Base-by-base conservation (phyloP, 345 rosid species). In the Erodium maritimum region DNA sequence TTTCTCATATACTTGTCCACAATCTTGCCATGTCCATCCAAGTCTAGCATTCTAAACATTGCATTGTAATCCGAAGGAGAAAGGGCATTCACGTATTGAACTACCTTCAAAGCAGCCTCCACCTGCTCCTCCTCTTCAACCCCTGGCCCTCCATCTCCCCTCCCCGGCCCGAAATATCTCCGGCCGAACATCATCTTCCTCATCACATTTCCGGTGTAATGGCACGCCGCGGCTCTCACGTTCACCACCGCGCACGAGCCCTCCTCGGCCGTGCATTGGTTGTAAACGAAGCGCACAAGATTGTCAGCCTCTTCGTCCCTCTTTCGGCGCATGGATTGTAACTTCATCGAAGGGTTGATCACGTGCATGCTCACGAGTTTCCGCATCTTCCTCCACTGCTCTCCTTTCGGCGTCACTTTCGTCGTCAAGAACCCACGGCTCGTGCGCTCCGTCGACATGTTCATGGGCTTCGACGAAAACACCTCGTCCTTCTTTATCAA, bases 11-110 rank as follows among this genome's bases (percentile, higher is more conserved):
- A 73, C 4, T 62, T 45, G 19, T 58, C 54, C 34, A 78, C 60
- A 6, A 77, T 7, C 66, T 71, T 74, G 65, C 80, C 83, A 51
- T 80, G 83, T 0, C 88, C 84, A 68, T 80, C 86, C 20, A 78
- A 54, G 37, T 80, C 85, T 25, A 85, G 64, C 42, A 77, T 68
- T 61, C 52, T 56, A 61, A 78, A 54, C 46, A 60, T 65, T 2
- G 88, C 79, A 20, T 80, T 22, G 54, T 70, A 85, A 68, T 85
- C 86, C 6, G 86, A 85, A 16, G 78, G 8, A 13, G 72, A 74
- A 63, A 82, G 82, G 0, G 80, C 60, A 24, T 59, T 73, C 7
- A 76, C 23, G 57, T 78, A 70, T 3, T 56, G 23, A 2, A 80
- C 62, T 17, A 66, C 67, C 1, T 69, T 63, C 61, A 82, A 80